Base-by-base conservation (phyloP, 2,329 filamentous ascomycete species). In the Alternaria panax region DNA sequence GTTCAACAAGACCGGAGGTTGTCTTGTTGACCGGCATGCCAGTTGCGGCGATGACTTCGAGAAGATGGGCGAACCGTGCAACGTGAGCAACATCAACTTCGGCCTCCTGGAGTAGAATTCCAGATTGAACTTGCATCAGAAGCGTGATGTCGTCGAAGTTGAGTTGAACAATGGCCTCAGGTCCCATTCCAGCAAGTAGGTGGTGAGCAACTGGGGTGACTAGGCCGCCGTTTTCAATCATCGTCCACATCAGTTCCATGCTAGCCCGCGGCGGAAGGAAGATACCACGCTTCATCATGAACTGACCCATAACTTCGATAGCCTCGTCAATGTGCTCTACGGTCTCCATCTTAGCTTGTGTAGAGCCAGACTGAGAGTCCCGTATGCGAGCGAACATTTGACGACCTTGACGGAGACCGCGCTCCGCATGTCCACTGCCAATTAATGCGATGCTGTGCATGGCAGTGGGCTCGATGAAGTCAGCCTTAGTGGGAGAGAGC, bases 381-480 rank as follows among this genome's bases (percentile, higher is more conserved):
- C 91, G 89, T 68, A 97, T 92, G 61, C 91, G 89, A 73, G 89
- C 84, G 78, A 97, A 96, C 92, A 97, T 96, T 72, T 88, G 83
- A 69, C 95, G 91, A 9, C 91, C 89, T 75, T 95, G 88, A 12
- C 85, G 82, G 59, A 98, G 80, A 50, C 90, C 95, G 73, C 94
- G 92, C n/a, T 90, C 88, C 48, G 93, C 86, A 71, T 93, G 89
- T 41, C 93, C 92, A 63, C 91, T 92, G 54, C 92, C 91, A 74
- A 98, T 90, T 77, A 98, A 84, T 47, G 93, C 92, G 57, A 96
- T 88, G 14, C 91, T 88, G 72, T 94, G 97, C 92, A 97, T 97
- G 57, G 92, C 87, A 12, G 92, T 90, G 24, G 93, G 91, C 80
- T 97, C 93, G 63, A 97, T 90, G 77, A 96, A 90, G 32, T 87